Conservation (phyloP, 2,329 filamentous ascomycete species). For the Colletotrichum euphorbiae region DNA sequence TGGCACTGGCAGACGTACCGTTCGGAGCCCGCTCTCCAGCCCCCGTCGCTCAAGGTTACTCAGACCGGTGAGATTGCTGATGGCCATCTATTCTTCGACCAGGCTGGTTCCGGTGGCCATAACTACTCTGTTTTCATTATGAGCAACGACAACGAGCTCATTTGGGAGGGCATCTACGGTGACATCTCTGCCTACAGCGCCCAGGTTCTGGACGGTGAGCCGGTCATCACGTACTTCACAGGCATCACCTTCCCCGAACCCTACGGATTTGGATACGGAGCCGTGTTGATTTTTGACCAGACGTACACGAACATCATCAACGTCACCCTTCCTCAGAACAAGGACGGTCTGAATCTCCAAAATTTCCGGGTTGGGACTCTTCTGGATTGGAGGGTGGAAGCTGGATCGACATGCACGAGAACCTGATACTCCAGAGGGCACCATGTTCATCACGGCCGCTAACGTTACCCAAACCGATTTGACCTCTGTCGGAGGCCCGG, state of each 20-base stretch:
- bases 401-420: conserved; percentile 51
- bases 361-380: conserved; percentile 21
- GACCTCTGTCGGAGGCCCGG: conserved; percentile 43
- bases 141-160: conserved; percentile 46
- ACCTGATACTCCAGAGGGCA: conserved; percentile 54
- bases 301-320: conserved; percentile 44
- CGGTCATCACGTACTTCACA: conserved; percentile 47
- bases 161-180: conserved; percentile 44
- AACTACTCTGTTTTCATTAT: conserved; percentile 43
- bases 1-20: conserved; percentile 35
- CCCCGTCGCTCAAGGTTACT: conserved; percentile 20
- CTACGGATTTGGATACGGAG: conserved; percentile 48
- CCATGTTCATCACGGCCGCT: conserved; percentile 55
- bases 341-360: conserved; percentile 23
- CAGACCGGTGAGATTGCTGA: conserved; percentile 40
- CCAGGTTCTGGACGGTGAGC: conserved; percentile 46
- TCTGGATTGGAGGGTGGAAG: conserved; percentile 15
- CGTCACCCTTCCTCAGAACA: conserved; percentile 18
- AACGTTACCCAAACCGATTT: conserved; percentile 45
- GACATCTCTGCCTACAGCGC: conserved; percentile 44
- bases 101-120: conserved; percentile 34
- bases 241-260: conserved; percentile 44
- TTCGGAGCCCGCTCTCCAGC: conserved; percentile 25
- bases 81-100: conserved; percentile 46
- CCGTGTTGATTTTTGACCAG: conserved; percentile 47